Base-by-base conservation (phyloP, 2,329 filamentous ascomycete genomes). In the Magnaporthiopsis poae region DNA sequence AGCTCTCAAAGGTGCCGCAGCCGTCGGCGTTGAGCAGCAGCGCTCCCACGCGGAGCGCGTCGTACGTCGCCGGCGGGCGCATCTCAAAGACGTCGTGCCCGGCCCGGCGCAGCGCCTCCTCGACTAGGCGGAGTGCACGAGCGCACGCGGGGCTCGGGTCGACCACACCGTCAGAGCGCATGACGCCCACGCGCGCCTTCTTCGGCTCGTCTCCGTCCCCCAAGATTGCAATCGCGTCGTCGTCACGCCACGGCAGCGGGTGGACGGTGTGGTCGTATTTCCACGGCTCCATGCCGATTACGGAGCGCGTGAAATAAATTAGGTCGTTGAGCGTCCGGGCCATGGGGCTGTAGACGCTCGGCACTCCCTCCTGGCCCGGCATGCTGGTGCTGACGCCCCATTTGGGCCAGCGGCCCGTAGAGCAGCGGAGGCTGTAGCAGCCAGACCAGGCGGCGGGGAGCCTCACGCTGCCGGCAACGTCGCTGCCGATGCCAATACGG, bases 261-360 rank as follows among this genome's bases (percentile, higher is more conserved):
- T 96, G 92, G 1, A 94, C 91, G 0, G 86, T 89, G 71, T 91
- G 88, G 74, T 96, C 93, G 73, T 96, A 96, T 68, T 85, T 88
- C 93, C 93, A 97, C 0, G 92, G 91, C 77, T 90, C 81, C 87
- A 95, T 94, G 64, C 85, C 79, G 66, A 97, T 85, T 66, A 97
- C 80, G 9, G 87, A 85, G 65, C 87, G 86, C 3, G 91, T 90
- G 76, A 97, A 97, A 78, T 96, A 96, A 0, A 84, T 84, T 68
- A 97, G 79, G 73, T 97, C 93, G 69, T 88, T 85, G 67, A 96
- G 78, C 0, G 92, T 96, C 65, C 92, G 85, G 2, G 93, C 86
- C 94, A 98, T 97, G 5, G 93, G 93, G 67, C 90, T 94, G 78
- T 93, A 96, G 27, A 96, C 92, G 69, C 89, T 91, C 0, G 91